Base-by-base conservation (phyloP, 1,284 basidiomycete genomes). In the Naganishia sp. region DNA sequence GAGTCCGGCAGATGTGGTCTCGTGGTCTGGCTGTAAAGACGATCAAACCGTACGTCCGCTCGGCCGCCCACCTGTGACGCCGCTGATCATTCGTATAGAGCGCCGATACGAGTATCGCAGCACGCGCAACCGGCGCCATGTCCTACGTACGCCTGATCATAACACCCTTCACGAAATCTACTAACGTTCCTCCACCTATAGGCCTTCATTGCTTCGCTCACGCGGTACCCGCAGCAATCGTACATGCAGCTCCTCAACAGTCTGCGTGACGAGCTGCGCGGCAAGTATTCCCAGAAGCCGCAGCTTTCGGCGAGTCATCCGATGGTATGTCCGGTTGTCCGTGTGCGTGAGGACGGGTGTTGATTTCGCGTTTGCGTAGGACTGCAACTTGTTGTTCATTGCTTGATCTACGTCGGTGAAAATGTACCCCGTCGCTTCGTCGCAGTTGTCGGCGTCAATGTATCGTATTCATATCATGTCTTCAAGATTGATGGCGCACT, bases 1-100 rank as follows among this genome's bases (percentile, higher is more conserved):
- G 0, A 90, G 88, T 72, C 85, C 88, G 15, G 92, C 92, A 15
- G 87, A 88, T 71, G 86, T 86, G n/a, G 75, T 80, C 62, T 71
- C 70, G 57, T 94, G 88, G 86, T 90, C 89, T 72, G 94, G 93
- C 6, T 96, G 94, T 80, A 94, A 92, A 74, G 94, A 97, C 75
- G 85, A 86, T 17, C 93, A 96, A 79, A 97, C 94, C 11, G 92
- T 90, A 73, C 57, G 73, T 69, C 6, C 10, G 7, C n/a, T 18
- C 18, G 25, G 23, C 7, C 47, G 32, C 2, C 7, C 47, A 32
- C 3, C 3, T 50, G 39, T 1, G 51, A 11, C 39, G n/a, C 15
- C 49, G 43, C 15, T 25, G 53, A 45, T 52, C 53, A 7, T 15
- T 23, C 28, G 43, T 47, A 15, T 66, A 78, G 74, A 75, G 73